Evolutionary conservation across 2,329 filamentous ascomycete species (phyloP), one percentile per base, ranked within the genome.

Genomic region (Sclerotinia sclerotiorum): DNA sequence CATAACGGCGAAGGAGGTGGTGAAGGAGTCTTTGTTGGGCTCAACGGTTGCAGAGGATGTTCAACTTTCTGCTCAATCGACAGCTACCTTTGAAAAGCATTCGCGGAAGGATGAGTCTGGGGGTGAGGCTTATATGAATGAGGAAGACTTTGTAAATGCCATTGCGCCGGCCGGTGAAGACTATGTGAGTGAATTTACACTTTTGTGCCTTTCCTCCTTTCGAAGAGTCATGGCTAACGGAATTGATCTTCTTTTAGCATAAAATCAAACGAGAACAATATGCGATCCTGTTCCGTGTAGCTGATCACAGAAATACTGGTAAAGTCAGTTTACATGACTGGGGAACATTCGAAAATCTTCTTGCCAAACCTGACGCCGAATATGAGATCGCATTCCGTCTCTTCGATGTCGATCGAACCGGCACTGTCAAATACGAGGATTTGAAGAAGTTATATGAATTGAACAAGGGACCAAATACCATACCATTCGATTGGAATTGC

Each of bases 381-480:
- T 99, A 99, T 82, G 94, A 98, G 80, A 97, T 99, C 75, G 94
- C 95, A 21, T 99, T 98, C 82, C 92, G 95, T 75, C 86, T 99
- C 67, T 99, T 99, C 81, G 94, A 98, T 78, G 85, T 92, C 75
- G 89, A 94, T 64, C 87, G 91, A 70, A 91, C 88, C 27, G 95
- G 95, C 70, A 86, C 86, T 61, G 93, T 99, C 77, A 94, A 94
- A 79, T 97, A 94, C 77, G 91, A 97, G 51, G 88, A 93, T 75
- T 94, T 99, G 81, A 88, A 92, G 77, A 85, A 88, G 69, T 83
- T 94, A 69, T 97, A 96, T 81, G 91, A 94, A 81, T 84, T 89
- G 75, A 96, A 97, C 85, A 97, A 94, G 83, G 89, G 90, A n/a
- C 82, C 88, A 32, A 85, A 92, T 70, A 92, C 86, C 78, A 90